Evolutionary conservation across 2,329 filamentous ascomycete genomes (phyloP), one percentile per base, ranked within the genome.

Genomic region (Aspergillus persii): DNA sequence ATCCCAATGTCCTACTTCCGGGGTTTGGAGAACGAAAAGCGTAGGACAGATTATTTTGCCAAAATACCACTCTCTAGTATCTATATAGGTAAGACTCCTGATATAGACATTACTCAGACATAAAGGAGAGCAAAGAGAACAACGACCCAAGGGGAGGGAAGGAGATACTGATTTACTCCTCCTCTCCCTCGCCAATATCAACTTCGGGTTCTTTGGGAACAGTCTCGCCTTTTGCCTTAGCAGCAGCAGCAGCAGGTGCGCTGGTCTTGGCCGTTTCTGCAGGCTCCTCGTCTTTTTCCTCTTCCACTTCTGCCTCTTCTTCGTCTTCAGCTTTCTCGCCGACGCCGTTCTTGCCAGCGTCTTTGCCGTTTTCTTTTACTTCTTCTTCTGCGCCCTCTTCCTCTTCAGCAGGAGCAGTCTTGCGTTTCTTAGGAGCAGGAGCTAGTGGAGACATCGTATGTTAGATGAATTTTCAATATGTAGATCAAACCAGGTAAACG

Each of bases 121-220:
- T 31, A 12, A 33, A 50, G 12, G 8, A 50, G 27, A 30, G 8
- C n/a, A 27, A 47, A 47, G 8, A 27, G 44, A 47, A 23, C 8
- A 23, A 26, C 54, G 2, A 11, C 30, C 29, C 27, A 50, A 23
- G 27, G 26, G 15, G 18, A 23, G 15, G n/a, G 44, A 47, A 26
- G 15, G 18, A 23, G 15, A 41, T n/a, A 18, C 1, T 2, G 4
- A 11, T 23, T 26, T 69, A 63, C 57, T 75, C 70, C 30, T 67
- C 70, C 57, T 62, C 69, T 57, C 72, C 70, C 46, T 62, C 69
- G 54, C 74, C 70, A 49, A 71, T 67, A 62, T 78, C 77, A 47
- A 71, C 68, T 61, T 78, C 76, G 50, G 71, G 52, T 55, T 73
- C 71, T 63, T 72, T 70, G 11, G 70, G 68, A 56, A 71, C 64